Evolutionary conservation across 73 alveolate species (phyloP), one percentile per base, ranked within the genome.

Genomic region (Paraurostyla sp.): DNA sequence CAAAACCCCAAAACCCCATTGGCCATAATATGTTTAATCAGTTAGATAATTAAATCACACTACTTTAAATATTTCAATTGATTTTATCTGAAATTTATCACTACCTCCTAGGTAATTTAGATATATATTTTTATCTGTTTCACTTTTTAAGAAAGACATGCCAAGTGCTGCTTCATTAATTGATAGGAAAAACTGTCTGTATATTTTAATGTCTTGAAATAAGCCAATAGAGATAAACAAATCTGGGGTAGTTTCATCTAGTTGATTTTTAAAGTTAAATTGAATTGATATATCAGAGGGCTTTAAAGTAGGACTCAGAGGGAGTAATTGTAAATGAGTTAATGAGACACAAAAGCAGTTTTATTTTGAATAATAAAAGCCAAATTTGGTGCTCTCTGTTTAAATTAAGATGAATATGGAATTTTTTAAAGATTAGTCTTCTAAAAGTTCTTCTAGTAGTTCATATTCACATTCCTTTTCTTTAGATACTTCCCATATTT

Each of bases 1-100:
- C n/a, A 56, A 56, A 56, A 56, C 71, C 71, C 71, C 71, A 56
- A 56, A 56, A 56, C 71, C 71, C 71, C 71, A 16, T 56, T 45
- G 57, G 18, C n/a, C n/a, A n/a, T n/a, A n/a, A n/a, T n/a, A n/a
- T n/a, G n/a, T n/a, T 9, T 15, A 56, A 56, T 22, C 22, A 7
- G 33, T 16, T 22, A 15, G 9, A 56, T 15, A 56, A 15, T 56
- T 16, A 15, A 15, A 56, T 56, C 71, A 56, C 33, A 56, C 9
- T 15, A 56, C 32, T 60, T 60, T 23, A 60, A 29, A 60, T 6
- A 60, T 27, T 60, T 60, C 78, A 13, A 60, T 60, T 29, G 3
- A 9, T 27, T 60, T 11, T 29, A 60, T 60, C 3, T 7, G n/a
- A 60, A 60, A 60, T 29, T 60, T 9, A 13, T 25, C 22, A 7